These are phyloP conservation scores for Venturia oleaginea DNA, from an alignment of 2,329 filamentous ascomycete genomes.

Conservation along the genomic window DNA sequence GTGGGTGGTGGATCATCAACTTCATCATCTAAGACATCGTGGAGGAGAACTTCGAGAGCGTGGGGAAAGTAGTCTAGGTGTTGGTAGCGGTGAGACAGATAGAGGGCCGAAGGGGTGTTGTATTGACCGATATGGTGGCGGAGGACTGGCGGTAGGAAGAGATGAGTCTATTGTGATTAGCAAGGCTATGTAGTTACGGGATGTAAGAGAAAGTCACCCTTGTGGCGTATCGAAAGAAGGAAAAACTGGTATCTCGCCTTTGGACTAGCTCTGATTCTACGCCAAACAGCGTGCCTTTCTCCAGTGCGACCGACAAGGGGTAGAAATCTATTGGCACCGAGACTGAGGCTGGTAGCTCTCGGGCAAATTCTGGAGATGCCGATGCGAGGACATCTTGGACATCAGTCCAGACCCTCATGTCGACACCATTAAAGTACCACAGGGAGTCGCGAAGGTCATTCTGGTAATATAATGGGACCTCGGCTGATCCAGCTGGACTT, in stretches of 20 bases:
- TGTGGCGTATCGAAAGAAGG: conserved; percentile 79
- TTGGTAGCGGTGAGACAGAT: conserved; percentile 76
- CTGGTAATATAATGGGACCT: conserved; percentile 38
- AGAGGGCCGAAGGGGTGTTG: conserved; percentile 70
- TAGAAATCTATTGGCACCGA: conserved; percentile 89
- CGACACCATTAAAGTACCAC: conserved; percentile 86
- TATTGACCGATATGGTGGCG: conserved; percentile 68
- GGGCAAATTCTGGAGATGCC: conserved; percentile 53
- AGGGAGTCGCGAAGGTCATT: conserved; percentile 70
- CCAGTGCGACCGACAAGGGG: conserved; percentile 76
- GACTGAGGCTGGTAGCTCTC: conserved; percentile 65
- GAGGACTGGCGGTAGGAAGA: conserved; percentile 84
- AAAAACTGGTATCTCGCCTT: conserved; percentile 81
- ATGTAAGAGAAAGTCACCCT: conserved; percentile 48
- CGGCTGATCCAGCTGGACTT: conserved; percentile 28
- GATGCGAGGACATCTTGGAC: conserved; percentile 73
- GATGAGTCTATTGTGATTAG: conserved; percentile 59
- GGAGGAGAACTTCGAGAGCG: conserved; percentile 81
- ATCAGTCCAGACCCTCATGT: conserved; percentile 82
- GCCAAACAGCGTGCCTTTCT: conserved; percentile 82
- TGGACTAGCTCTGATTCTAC: conserved; percentile 92
- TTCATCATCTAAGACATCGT: conserved; percentile 89
- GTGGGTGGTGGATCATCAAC: conserved; percentile 55
- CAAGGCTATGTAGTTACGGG: neutral
- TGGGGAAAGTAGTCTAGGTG: conserved; percentile 87